phyloP scores from a whole-genome alignment of 495 filamentous ascomycete species.

The Apodospora peruviana region DNA sequence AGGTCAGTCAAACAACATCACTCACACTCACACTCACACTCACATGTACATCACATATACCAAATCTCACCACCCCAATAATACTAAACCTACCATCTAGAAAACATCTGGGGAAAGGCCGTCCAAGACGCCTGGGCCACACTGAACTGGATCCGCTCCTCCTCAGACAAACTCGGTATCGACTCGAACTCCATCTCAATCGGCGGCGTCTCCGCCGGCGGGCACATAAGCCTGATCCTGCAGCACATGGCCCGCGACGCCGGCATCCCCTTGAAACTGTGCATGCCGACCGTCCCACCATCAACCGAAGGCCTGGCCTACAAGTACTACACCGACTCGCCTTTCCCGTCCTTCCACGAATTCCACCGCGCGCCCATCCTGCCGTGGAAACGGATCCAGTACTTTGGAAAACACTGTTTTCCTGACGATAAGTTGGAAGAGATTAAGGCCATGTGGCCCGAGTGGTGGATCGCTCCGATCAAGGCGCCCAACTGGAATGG shows the following conservation, averaged over 20 bases:
- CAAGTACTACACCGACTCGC: slow-evolving; percentile 36
- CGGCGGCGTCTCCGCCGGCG: slow-evolving; percentile 47
- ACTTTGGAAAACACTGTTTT: slow-evolving; percentile 34
- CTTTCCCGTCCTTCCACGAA: slow-evolving; percentile 39
- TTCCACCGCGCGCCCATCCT: slow-evolving; percentile 40
- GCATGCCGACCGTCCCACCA: slow-evolving; percentile 37
- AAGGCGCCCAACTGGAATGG: slow-evolving; percentile 35
- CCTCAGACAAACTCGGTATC: slow-evolving; percentile 36
- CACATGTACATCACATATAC: too few species aligned
- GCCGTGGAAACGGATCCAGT: slow-evolving; percentile 44
- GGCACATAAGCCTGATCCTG: slow-evolving; percentile 38
- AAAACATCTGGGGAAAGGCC: slow-evolving; percentile 40
- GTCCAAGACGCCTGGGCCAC: slow-evolving; percentile 44
- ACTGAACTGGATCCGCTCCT: slow-evolving; percentile 29
- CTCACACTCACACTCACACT: too few species aligned
- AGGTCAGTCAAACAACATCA: slow-evolving; percentile 15
- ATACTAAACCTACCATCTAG: too few species aligned
- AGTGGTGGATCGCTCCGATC: slow-evolving; percentile 35
- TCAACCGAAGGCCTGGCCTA: slow-evolving; percentile 34
- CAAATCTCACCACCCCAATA: too few species aligned
- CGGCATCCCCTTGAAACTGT: slow-evolving; percentile 35
- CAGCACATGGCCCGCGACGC: slow-evolving; percentile 47
- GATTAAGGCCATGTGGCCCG: slow-evolving; percentile 22
- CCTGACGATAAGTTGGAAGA: slow-evolving; percentile 16
- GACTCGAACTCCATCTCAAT: slow-evolving; percentile 38